Conservation (phyloP, 192 early-diverging fungal species). For the Backusella australiensis region DNA sequence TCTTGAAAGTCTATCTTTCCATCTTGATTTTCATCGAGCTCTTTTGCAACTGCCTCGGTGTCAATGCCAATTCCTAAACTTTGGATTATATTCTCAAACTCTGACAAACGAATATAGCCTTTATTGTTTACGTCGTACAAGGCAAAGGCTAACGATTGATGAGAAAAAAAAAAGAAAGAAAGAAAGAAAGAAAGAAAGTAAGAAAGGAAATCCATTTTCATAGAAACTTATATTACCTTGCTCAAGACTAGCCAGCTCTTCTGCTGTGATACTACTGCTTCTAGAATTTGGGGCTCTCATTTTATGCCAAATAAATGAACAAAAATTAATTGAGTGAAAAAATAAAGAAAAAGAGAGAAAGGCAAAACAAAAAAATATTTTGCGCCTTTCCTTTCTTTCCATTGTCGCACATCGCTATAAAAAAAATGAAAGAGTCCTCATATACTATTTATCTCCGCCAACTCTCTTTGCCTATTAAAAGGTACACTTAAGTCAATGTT, state of each 20-base stretch:
- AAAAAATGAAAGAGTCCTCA: neutral
- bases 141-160: neutral
- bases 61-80: neutral
- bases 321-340: neutral
- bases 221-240: constrained; percentile 1
- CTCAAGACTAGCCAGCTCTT: constrained; percentile 6
- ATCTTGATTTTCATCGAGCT: constrained; percentile 11
- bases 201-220: neutral
- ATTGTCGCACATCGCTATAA: neutral
- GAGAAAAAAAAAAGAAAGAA: neutral
- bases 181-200: no score
- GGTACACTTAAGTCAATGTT: neutral
- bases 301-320: neutral
- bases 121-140: constrained; percentile 10
- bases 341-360: neutral
- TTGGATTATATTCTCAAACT: constrained; percentile 6
- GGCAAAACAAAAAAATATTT: neutral
- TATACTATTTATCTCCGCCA: neutral
- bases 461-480: neutral
- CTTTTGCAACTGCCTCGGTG: neutral
- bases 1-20: constrained; percentile 19
- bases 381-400: neutral
- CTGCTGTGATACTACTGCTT: neutral
- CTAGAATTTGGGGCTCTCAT: neutral
- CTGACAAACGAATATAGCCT: constrained; percentile 7